Evolutionary conservation across 108 stramenopile species (phyloP).

Genomic region (Parmales sp.): DNA sequence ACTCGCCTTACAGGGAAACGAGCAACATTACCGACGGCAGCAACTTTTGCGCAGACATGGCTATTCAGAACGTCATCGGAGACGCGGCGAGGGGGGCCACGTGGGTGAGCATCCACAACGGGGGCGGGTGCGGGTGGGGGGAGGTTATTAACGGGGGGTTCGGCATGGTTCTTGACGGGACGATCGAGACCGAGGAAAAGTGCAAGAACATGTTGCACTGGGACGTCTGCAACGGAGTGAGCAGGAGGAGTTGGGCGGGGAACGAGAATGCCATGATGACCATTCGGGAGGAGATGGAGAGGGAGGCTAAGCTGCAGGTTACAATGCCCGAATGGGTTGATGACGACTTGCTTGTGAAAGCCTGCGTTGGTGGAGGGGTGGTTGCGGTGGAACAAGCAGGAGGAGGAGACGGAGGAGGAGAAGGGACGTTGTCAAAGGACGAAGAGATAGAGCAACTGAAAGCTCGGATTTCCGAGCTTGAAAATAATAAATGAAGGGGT

Average conservation of each 20-base stretch:
- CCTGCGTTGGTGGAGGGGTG: no score
- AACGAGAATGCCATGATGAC: constrained; percentile 5
- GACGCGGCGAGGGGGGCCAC: constrained; percentile 12
- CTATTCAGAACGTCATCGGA: constrained; percentile 10
- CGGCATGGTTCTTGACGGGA: neutral
- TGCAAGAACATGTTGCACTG: neutral
- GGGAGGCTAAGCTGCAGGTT: neutral
- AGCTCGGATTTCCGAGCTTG: no score
- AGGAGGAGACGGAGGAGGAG: no score
- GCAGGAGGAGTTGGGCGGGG: neutral
- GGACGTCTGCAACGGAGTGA: constrained; percentile 10
- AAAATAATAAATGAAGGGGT: no score
- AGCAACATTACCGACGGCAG: constrained; percentile 5
- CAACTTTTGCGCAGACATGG: constrained; percentile 1
- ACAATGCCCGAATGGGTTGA: neutral
- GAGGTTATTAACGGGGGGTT: constrained; percentile 10
- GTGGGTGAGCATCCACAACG: constrained; percentile 7
- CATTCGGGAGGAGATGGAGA: constrained; percentile 9
- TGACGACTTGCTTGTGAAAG: neutral
- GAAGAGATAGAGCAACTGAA: no score
- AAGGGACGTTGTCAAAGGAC: no score
- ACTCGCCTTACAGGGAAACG: constrained; percentile 8
- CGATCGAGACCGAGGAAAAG: neutral
- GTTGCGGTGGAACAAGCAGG: no score
- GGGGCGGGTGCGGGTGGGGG: constrained; percentile 7